Evolutionary conservation across 768 basidiomycete genomes (phyloP).

Genomic region (Infundibulicybe gibba): DNA sequence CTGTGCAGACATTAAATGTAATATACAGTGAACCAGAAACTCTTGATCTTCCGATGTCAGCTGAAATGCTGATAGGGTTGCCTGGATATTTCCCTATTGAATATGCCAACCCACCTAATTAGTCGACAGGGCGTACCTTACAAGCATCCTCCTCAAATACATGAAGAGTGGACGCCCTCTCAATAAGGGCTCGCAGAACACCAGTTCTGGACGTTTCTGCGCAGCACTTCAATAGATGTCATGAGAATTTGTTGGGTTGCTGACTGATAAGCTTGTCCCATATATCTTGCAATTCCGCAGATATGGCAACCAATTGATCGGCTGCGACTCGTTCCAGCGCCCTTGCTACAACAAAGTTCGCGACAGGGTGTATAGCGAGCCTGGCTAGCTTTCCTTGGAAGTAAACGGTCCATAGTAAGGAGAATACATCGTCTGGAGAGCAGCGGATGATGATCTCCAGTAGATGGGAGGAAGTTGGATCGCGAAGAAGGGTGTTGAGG

Average conservation of each 20-base stretch:
- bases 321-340: slow-evolving; percentile 62
- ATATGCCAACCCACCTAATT: not conserved
- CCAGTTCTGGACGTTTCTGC: slow-evolving; percentile 71
- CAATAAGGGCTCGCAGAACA: slow-evolving; percentile 72
- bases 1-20: slow-evolving; percentile 48
- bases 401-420: slow-evolving; percentile 72
- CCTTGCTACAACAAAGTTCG: slow-evolving; percentile 90
- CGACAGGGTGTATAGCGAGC: slow-evolving; percentile 83
- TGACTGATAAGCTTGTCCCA: slow-evolving; percentile 69
- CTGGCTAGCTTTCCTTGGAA: slow-evolving; percentile 70
- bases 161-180: slow-evolving; percentile 52
- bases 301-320: slow-evolving; percentile 49
- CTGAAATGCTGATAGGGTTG: slow-evolving; percentile 57
- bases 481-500: slow-evolving; percentile 76
- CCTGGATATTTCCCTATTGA: slow-evolving; percentile 34
- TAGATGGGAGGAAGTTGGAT: slow-evolving; percentile 86
- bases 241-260: slow-evolving; percentile 21
- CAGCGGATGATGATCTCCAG: slow-evolving; percentile 75
- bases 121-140: slow-evolving; percentile 41
- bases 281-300: slow-evolving; percentile 53
- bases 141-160: slow-evolving; percentile 45
- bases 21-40: slow-evolving; percentile 63
- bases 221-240: no score
- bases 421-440: slow-evolving; percentile 60
- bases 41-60: slow-evolving; percentile 41